A percentile compares a stretch with the other conserved stretches of the same genome.
phyloP scores from a whole-genome alignment of 148 eudicot genomes.

The Simmondsia chinensis region DNA sequence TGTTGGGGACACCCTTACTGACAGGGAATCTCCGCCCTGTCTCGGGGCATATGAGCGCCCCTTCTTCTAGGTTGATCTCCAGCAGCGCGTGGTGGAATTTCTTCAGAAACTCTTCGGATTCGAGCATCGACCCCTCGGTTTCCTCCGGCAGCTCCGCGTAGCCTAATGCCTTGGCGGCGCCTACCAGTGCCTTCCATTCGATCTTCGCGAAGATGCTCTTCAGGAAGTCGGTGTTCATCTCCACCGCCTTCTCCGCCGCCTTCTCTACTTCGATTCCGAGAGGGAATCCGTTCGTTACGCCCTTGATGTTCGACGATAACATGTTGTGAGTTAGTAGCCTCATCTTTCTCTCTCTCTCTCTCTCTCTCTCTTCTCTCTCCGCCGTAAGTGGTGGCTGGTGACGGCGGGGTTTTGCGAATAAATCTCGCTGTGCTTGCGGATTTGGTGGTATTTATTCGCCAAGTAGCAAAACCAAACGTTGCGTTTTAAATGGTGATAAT shows the following conservation, averaged over 20 bases:
- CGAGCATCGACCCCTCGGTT: constrained; percentile 28
- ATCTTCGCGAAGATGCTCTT: constrained; percentile 68
- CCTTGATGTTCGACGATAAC: constrained; percentile 88
- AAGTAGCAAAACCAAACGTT: no score
- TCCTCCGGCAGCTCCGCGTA: constrained; percentile 55
- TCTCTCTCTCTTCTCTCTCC: background rate
- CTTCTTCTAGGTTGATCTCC: constrained; percentile 83
- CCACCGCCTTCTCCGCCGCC: constrained; percentile 55
- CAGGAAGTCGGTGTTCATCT: constrained; percentile 65
- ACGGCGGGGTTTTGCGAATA: no score
- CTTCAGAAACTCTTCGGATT: constrained; percentile 17
- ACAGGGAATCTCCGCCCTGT: constrained; percentile 51
- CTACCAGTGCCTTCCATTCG: constrained; percentile 72
- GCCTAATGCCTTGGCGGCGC: constrained; percentile 62
- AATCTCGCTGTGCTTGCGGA: no score
- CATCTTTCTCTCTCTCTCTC: constrained; percentile 26
- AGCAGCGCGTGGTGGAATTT: constrained; percentile 75
- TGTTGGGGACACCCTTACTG: constrained; percentile 54
- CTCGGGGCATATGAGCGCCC: constrained; percentile 83
- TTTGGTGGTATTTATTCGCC: no score
- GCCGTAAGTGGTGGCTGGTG: no score
- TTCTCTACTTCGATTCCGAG: constrained; percentile 53
- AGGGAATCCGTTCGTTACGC: constrained; percentile 75
- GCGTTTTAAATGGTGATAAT: no score
- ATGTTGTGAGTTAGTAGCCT: constrained; percentile 93